These are phyloP conservation scores for Westerdykella aurantiaca DNA, from an alignment of 2,329 filamentous ascomycete species.

Conservation along the genomic window DNA sequence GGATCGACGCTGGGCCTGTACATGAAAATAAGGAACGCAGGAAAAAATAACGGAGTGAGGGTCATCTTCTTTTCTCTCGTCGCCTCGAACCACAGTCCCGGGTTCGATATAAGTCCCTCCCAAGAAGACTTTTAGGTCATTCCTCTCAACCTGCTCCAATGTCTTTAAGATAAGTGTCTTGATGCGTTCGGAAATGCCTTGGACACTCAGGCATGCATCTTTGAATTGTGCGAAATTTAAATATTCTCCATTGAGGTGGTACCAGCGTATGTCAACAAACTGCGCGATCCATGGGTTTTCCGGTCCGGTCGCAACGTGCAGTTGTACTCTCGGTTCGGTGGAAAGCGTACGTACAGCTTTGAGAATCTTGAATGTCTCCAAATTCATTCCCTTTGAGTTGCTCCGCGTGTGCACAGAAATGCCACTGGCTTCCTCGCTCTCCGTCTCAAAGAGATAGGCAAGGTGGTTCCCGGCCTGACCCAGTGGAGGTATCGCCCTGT, in stretches of 20 bases:
- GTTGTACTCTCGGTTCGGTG: no score
- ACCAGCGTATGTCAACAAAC: conserved; percentile 19
- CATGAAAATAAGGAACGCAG: conserved; percentile 24
- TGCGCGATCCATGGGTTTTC: conserved; percentile 8
- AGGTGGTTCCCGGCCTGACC: no score
- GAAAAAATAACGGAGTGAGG: conserved; percentile 25
- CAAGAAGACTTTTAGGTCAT: conserved; percentile 20
- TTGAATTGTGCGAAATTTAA: conserved; percentile 24
- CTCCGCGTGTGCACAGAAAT: no score
- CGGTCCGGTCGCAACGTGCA: conserved; percentile 7
- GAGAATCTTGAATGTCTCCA: conserved; percentile 22
- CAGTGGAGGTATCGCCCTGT: no score
- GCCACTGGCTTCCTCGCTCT: no score
- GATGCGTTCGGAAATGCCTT: conserved; percentile 13
- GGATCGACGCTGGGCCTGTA: conserved; percentile 8
- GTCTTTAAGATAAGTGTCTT: conserved; percentile 12
- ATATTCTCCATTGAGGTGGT: conserved; percentile 17
- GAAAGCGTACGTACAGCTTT: conserved; percentile 20
- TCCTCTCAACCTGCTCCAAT: conserved; percentile 19
- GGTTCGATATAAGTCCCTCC: conserved; percentile 31
- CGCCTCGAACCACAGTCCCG: conserved; percentile 27
- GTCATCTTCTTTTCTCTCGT: conserved; percentile 16
- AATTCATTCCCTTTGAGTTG: conserved; percentile 4
- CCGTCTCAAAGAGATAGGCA: no score
- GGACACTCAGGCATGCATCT: conserved; percentile 17